A percentile compares a stretch with the other conserved stretches of the same genome.
phyloP scores from a whole-genome alignment of 495 filamentous ascomycete species.

The Annulohypoxylon stygium region DNA sequence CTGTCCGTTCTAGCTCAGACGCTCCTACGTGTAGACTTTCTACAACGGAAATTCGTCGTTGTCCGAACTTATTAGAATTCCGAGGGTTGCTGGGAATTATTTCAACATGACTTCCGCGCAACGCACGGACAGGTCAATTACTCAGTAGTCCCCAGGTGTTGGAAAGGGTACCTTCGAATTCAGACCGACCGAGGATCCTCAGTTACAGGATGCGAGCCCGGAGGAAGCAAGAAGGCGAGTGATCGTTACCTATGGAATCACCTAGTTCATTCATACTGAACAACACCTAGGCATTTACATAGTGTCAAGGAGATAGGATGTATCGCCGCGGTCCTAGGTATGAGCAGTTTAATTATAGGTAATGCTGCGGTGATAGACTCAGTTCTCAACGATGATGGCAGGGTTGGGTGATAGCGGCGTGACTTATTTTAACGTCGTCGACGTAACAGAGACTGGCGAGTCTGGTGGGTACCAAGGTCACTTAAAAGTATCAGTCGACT shows the following conservation, averaged over 20 bases:
- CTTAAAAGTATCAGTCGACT: slow-evolving; percentile 12
- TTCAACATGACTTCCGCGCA: background rate
- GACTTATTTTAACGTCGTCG: background rate
- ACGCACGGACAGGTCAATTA: slow-evolving; percentile 2
- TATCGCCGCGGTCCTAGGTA: background rate
- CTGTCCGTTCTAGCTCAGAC: slow-evolving; percentile 7
- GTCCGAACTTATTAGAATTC: slow-evolving; percentile 8
- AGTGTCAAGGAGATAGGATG: background rate
- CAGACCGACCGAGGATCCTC: slow-evolving; percentile 8
- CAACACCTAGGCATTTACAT: background rate
- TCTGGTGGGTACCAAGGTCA: background rate
- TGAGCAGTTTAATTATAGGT: background rate
- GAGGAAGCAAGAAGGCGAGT: slow-evolving; percentile 9
- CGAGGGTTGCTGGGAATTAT: slow-evolving; percentile 12
- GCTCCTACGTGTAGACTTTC: background rate
- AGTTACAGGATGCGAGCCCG: background rate
- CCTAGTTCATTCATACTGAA: background rate
- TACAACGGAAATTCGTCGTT: background rate
- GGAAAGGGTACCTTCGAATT: background rate
- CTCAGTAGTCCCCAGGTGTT: background rate
- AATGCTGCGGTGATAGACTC: background rate
- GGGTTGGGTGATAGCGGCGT: background rate
- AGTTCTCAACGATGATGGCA: background rate
- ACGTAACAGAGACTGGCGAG: background rate
- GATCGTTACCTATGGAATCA: too few species aligned